Conservation (phyloP, 78 protist genomes). For the Bodo saltans region DNA sequence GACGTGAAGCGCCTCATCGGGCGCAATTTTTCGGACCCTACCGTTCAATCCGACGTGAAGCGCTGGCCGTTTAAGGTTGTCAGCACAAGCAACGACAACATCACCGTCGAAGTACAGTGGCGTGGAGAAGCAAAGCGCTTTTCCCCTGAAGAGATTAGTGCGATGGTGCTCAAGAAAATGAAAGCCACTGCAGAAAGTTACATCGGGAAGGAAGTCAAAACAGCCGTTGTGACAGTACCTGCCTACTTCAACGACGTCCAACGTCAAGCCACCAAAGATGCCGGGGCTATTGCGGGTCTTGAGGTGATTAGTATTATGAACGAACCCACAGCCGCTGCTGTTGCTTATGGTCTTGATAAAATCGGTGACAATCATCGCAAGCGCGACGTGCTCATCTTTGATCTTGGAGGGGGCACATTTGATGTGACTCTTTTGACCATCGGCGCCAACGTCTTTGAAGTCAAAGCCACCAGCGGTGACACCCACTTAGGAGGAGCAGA, state of each 20-base stretch:
- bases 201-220: conserved; percentile 68
- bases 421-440: conserved; percentile 82
- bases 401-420: conserved; percentile 84
- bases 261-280: conserved; percentile 94
- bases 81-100: background rate
- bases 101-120: background rate
- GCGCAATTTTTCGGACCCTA: conserved; percentile 62
- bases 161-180: conserved; percentile 89
- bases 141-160: conserved; percentile 77
- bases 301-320: conserved; percentile 88
- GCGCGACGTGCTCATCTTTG: conserved; percentile 78
- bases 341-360: conserved; percentile 96
- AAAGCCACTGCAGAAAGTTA: conserved; percentile 81
- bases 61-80: conserved; percentile 39
- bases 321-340: conserved; percentile 98
- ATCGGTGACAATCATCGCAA: conserved; percentile 60
- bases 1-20: conserved; percentile 97
- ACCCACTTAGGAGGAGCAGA: conserved; percentile 72
- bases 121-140: conserved; percentile 30
- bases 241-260: conserved; percentile 98
- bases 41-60: conserved; percentile 78
- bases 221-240: conserved; percentile 87
- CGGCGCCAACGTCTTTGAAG: conserved; percentile 90
- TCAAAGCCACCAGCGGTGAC: conserved; percentile 52
- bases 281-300: conserved; percentile 88